Percentiles rank a stretch among this genome's conserved stretches.
These are phyloP conservation scores for Salvia sclarea DNA, from an alignment of 305 asterid genomes.

Conservation along the genomic window DNA sequence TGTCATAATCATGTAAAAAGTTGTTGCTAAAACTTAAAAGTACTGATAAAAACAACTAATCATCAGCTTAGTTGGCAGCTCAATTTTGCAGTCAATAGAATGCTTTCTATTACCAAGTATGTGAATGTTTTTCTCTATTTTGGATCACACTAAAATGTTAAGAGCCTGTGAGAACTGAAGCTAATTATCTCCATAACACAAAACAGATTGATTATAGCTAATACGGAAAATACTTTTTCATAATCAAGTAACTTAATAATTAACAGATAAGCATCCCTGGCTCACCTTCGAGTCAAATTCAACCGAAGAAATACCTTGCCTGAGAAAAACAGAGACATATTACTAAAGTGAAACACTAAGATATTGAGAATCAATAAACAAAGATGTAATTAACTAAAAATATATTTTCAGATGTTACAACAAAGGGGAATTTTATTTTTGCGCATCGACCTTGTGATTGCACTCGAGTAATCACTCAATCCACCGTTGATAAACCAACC, in stretches of 20 bases:
- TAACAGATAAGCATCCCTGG: conserved; percentile 21
- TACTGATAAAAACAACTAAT: not conserved
- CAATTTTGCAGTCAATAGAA: not conserved
- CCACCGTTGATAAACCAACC: conserved; percentile 42
- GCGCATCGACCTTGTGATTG: conserved; percentile 36
- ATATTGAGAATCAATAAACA: not conserved
- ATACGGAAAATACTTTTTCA: conserved; percentile 17
- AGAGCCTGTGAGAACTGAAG: not conserved
- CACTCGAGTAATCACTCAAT: conserved; percentile 27
- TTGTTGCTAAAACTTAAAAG: not conserved
- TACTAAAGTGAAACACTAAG: not conserved
- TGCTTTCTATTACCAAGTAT: not conserved
- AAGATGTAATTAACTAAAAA: not conserved
- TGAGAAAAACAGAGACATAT: conserved; percentile 36
- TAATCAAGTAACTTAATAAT: conserved; percentile 18
- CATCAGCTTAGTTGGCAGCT: conserved; percentile 4
- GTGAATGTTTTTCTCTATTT: not conserved
- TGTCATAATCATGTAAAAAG: not conserved
- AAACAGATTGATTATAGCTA: not conserved
- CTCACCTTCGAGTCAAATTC: conserved; percentile 90
- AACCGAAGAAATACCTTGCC: conserved; percentile 75
- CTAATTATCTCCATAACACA: not conserved
- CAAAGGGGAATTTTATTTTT: not conserved
- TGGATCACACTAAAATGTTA: not conserved
- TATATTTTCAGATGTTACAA: not conserved